Evolutionary conservation across 2,329 filamentous ascomycete species (phyloP).

Genomic region (Colletotrichum godetiae): DNA sequence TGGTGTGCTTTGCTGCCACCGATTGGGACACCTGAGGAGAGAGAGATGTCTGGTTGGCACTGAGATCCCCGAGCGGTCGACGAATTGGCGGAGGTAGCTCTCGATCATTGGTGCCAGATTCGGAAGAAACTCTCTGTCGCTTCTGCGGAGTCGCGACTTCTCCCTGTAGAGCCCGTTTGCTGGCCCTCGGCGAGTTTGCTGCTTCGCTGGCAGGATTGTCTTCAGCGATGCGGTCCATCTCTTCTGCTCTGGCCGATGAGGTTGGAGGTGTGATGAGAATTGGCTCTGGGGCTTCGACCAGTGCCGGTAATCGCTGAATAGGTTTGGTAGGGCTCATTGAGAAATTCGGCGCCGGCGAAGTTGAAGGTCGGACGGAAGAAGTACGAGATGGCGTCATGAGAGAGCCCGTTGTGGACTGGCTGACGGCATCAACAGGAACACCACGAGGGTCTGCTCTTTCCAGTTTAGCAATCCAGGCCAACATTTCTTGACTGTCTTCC

Average conservation of each 20-base stretch:
- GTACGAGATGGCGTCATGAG: conserved; percentile 23
- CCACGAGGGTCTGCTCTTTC: conserved; percentile 63
- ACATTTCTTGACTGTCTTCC: conserved; percentile 70
- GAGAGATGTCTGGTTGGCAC: conserved; percentile 36
- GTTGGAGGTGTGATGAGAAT: conserved; percentile 31
- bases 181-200: background rate
- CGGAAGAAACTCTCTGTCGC: background rate
- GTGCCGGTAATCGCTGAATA: conserved; percentile 2
- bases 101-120: background rate
- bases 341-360: conserved; percentile 14
- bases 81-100: conserved; percentile 17
- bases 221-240: background rate
- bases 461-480: conserved; percentile 71
- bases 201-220: background rate
- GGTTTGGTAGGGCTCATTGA: background rate
- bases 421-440: conserved; percentile 54
- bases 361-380: conserved; percentile 17
- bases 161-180: background rate
- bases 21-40: background rate
- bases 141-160: conserved; percentile 3
- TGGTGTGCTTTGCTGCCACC: background rate
- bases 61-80: conserved; percentile 38
- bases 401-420: conserved; percentile 55
- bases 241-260: conserved; percentile 27
- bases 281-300: background rate